Base-by-base conservation (phyloP, 306 rosid genomes). In the Quercus aquifolioides region DNA sequence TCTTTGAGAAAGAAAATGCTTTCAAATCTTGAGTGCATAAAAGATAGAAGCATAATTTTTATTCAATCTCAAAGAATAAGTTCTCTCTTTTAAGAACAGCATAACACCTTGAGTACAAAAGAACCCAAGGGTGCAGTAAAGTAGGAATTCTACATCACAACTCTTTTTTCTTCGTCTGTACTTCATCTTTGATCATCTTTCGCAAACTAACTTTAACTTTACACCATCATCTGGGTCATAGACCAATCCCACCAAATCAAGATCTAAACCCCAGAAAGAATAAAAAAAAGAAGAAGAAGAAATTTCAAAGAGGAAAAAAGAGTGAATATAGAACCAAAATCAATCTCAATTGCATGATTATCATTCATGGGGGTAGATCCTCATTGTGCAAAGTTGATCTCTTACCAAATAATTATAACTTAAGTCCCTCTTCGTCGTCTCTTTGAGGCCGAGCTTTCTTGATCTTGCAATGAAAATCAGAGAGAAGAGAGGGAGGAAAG, bases 81-180 rank as follows among this genome's bases (percentile, higher is more conserved):
- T 84, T 84, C 82, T 64, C 73, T 67, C 79, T 75, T 79, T 67
- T 25, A 63, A 65, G 80, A 10, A 49, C 76, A 54, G n/a, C 76
- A 59, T 79, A 74, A 59, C 63, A 62, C 68, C 70, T 70, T 10
- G 20, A 64, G 71, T 52, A 82, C 86, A 62, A 87, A 82, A 85
- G 90, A 80, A 80, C 35, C 75, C 80, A 78, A 87, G 49, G 79
- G 81, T 72, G 79, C 84, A 76, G 85, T 82, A 63, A 80, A 87
- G 90, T 65, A 63, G 73, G 25, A 74, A 79, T 74, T 81, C 79
- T 68, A 60, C 77, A 6, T 14, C 69, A 41, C 58, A n/a, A 49
- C 74, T 71, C 56, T 14, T 20, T 41, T 49, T 60, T 41, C 57
- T 60, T 62, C 5, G 56, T 46, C 56, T 71, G 51, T 70, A 81